These are phyloP conservation scores for Sphaerostilbella broomeana DNA, from an alignment of 2,329 filamentous ascomycete species.

Conservation along the genomic window DNA sequence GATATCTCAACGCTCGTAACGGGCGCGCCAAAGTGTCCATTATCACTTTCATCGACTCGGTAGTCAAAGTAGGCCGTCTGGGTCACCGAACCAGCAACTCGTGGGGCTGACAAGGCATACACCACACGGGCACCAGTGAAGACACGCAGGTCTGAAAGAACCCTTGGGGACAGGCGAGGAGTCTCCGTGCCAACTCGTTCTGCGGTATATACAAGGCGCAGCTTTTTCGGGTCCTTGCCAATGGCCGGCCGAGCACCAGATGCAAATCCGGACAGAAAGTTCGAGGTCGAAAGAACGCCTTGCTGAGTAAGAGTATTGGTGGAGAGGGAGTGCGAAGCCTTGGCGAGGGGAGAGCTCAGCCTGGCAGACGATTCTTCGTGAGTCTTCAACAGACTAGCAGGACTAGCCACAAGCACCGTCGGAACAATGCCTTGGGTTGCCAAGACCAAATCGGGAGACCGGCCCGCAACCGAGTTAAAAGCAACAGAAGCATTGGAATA, in stretches of 20 bases:
- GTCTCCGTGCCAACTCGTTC: conserved; percentile 60
- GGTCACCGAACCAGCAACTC: conserved; percentile 81
- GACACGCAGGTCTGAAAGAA: conserved; percentile 74
- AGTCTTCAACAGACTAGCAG: conserved; percentile 62
- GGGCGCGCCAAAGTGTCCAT: conserved; percentile 72
- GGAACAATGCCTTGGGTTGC: conserved; percentile 71
- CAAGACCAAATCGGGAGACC: conserved; percentile 61
- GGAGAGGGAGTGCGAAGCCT: conserved; percentile 64
- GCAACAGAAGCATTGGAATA: conserved; percentile 80
- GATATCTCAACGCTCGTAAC: conserved; percentile 73
- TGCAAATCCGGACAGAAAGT: conserved; percentile 40
- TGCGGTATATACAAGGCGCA: conserved; percentile 75
- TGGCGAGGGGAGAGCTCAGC: conserved; percentile 56
- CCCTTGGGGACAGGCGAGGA: conserved; percentile 58
- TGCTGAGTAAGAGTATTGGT: conserved; percentile 59
- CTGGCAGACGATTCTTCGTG: conserved; percentile 56
- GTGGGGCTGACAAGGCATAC: conserved; percentile 75
- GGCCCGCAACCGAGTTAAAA: conserved; percentile 79
- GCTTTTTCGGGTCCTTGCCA: conserved; percentile 59
- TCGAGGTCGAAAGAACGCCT: conserved; percentile 62
- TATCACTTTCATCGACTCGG: conserved; percentile 42
- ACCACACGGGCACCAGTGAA: conserved; percentile 74
- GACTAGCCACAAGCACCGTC: conserved; percentile 73
- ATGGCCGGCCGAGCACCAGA: conserved; percentile 54
- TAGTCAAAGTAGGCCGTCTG: conserved; percentile 90